Evolutionary conservation across 1,284 basidiomycete genomes (phyloP), one percentile per base, ranked within the genome.

Genomic region (Mycena citricolor): DNA sequence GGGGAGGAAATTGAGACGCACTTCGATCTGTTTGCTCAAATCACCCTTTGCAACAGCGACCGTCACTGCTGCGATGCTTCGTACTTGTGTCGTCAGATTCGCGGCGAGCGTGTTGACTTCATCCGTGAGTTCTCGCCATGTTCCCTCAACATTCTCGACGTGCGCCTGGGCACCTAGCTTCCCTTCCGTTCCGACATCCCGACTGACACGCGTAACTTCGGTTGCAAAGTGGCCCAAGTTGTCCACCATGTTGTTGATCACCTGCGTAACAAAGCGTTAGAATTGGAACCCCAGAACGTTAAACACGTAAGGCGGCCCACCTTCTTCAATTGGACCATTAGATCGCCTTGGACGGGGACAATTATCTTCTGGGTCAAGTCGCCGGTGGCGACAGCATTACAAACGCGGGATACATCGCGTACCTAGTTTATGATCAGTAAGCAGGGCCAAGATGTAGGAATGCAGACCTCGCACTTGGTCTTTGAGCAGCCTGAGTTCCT

Each of bases 321-420:
- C 91, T 97, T 92, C 75, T 97, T 97, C 60, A 98, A 82, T 67
- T 97, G 91, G 14, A 94, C 88, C 93, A 99, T 97, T 49, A 95
- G 91, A 47, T 90, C 88, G 54, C 94, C 94, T 65, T 97, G 91
- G 5, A 97, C 95, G 23, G 88, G 90, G 5, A 97, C 94, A 31
- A 90, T 94, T 55, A 99, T 97, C 73, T 97, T 95, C 70, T 97
- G 91, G 33, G 86, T 89, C 54, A 99, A 69, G 64, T 99, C 95
- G 23, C 94, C 94, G 17, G 84, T 77, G 0, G 95, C 95, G 54
- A 99, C 94, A 16, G 94, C 94, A 65, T 94, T 94, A 68, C 94
- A 97, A 23, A 98, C 94, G 28, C 93, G 77, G 2, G 73, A 68
- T 16, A 75, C 90, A 62, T 94, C 91, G 69, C 91, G 86, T 2